Base-by-base conservation (phyloP, 768 basidiomycete genomes). In the Calocybe indica region DNA sequence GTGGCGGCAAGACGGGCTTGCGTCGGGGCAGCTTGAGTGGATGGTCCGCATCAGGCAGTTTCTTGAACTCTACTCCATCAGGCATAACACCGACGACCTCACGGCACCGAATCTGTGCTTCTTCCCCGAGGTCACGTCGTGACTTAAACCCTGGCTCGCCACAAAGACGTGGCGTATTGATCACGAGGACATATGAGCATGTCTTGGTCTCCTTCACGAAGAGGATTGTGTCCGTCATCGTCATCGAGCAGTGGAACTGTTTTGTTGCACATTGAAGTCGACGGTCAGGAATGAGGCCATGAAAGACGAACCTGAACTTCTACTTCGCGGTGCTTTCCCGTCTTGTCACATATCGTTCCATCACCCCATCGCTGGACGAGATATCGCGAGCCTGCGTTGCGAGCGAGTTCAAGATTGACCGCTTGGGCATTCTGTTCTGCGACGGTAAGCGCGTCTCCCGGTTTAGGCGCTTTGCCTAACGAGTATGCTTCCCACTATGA, bases 161-260 rank as follows among this genome's bases (percentile, higher is more conserved):
- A 60, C 96, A 98, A 13, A 99, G 75, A 47, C 92, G 87, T 32
- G 96, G 94, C 0, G 95, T 96, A 63, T 97, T 88, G 49, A 98
- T 83, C 54, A 97, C 86, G 43, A 98, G 74, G 39, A 96, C 83
- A 63, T 99, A 98, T 53, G 88, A 83, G 67, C 96, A 99, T 35
- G 89, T 94, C 62, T 88, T 88, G 33, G 91, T 78, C 72, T 96
- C 93, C 63, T 94, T 93, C 60, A 97, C 83, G 60, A 93, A 86
- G 46, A 89, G 76, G 56, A 97, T 90, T 33, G 79, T 81, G 69
- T 97, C 93, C 37, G 88, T 81, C 73, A 88, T 91, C 45, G 88
- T 87, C 89, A 92, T 91, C 52, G 91, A 91, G 66, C 93, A 97
- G 66, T 97, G 93, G 63, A 92, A 94, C 89, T 94, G 62, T 36